Percentiles rank a stretch among this genome's conserved stretches.
Evolutionary conservation across 768 basidiomycete genomes (phyloP).

Genomic region (Sistotremastrum suecicum): DNA sequence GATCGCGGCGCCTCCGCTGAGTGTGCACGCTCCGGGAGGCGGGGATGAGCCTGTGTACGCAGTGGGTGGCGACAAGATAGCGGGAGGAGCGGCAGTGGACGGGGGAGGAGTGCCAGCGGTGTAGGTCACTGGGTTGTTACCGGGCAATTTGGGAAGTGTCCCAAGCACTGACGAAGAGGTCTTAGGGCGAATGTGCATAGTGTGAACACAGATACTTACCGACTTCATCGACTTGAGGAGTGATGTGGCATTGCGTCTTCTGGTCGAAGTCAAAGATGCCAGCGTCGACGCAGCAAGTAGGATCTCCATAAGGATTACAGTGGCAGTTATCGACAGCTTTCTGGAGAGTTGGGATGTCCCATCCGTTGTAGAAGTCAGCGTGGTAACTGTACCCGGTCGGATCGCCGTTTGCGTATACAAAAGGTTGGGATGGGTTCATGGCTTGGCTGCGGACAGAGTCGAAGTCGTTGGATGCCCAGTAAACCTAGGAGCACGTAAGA

Average conservation of each 20-base stretch:
- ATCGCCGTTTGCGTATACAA: slow-evolving; percentile 48
- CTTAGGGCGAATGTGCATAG: no score
- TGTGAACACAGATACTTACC: slow-evolving; percentile 17
- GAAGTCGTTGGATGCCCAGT: slow-evolving; percentile 27
- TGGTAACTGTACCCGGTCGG: slow-evolving; percentile 50
- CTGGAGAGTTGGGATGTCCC: slow-evolving; percentile 41
- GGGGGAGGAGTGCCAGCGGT: no score
- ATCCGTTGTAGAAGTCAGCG: slow-evolving; percentile 47
- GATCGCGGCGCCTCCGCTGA: no score
- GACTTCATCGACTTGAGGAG: slow-evolving; percentile 31
- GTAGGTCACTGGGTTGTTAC: slow-evolving; percentile 34
- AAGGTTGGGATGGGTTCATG: slow-evolving; percentile 34
- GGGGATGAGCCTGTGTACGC: no score
- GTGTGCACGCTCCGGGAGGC: no score
- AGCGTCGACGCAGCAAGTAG: slow-evolving; percentile 30
- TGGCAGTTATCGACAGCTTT: slow-evolving; percentile 39
- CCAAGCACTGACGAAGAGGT: slow-evolving; percentile 25
- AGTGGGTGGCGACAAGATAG: no score
- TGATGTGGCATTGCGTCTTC: slow-evolving; percentile 29
- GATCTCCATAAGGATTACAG: slow-evolving; percentile 21
- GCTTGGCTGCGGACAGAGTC: slow-evolving; percentile 16
- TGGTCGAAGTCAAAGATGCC: slow-evolving; percentile 29
- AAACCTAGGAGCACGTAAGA: slow-evolving; percentile 14
- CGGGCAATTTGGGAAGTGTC: slow-evolving; percentile 31
- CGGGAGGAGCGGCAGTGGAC: no score